A percentile compares a stretch with the other conserved stretches of the same genome.
phyloP scores from a whole-genome alignment of 306 rosid genomes.

The Quercus cerris region DNA sequence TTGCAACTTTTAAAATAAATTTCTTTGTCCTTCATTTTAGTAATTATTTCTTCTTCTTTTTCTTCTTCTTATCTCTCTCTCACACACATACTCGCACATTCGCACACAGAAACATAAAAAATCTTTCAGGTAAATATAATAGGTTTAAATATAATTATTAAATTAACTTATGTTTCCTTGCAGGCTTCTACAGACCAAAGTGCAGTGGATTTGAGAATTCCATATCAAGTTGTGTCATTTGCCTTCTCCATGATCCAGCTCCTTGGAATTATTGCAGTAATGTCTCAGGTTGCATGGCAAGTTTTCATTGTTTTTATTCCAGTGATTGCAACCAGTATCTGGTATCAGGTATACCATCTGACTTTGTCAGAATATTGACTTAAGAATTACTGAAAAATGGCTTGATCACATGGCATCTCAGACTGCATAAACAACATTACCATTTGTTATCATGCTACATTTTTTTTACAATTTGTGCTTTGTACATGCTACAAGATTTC shows the following conservation, averaged over 20 bases:
- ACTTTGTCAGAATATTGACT: constrained; percentile 2
- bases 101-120: background rate
- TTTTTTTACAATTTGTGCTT: background rate
- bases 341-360: constrained; percentile 41
- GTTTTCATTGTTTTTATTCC: constrained; percentile 50
- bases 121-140: background rate
- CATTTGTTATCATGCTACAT: background rate
- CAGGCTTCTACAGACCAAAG: constrained; percentile 60
- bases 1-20: background rate
- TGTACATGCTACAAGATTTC: background rate
- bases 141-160: background rate
- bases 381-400: background rate
- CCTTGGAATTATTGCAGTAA: constrained; percentile 43
- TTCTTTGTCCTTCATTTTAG: background rate
- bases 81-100: background rate
- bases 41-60: background rate
- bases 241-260: constrained; percentile 38
- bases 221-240: constrained; percentile 24
- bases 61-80: background rate
- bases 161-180: constrained; percentile 1
- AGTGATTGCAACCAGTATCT: constrained; percentile 34
- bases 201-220: constrained; percentile 37
- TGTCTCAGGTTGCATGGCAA: constrained; percentile 57
- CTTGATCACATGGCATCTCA: constrained; percentile 8
- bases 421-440: background rate